Conservation (phyloP, 305 asterid species). For the Ajuga reptans region DNA sequence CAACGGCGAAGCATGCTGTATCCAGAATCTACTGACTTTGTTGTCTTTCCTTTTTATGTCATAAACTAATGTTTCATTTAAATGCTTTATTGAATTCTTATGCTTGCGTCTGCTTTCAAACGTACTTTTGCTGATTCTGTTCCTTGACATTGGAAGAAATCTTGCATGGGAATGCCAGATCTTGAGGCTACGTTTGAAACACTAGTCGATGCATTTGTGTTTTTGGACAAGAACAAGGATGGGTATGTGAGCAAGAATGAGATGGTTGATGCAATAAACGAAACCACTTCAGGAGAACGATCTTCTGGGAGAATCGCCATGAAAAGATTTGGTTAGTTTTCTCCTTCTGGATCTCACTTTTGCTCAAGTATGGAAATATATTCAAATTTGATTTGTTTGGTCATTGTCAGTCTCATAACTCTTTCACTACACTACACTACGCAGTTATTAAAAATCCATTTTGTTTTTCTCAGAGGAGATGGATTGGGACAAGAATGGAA, state of each 20-base stretch:
- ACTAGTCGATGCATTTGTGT: constrained; percentile 67
- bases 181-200: constrained; percentile 72
- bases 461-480: constrained; percentile 55
- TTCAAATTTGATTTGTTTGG: background rate
- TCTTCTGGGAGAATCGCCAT: constrained; percentile 84
- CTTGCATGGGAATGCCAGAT: constrained; percentile 53
- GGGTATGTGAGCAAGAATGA: constrained; percentile 73
- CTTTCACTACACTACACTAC: too few species aligned
- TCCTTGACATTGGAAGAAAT: constrained; percentile 55
- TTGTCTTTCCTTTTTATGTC: background rate
- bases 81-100: background rate
- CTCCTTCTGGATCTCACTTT: background rate
- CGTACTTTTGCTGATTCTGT: constrained; percentile 1
- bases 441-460: too few species aligned
- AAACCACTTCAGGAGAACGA: constrained; percentile 59
- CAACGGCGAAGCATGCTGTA: constrained; percentile 42
- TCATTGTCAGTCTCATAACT: too few species aligned
- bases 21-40: constrained; percentile 23
- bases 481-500: constrained; percentile 94
- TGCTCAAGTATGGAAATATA: background rate
- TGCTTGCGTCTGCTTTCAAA: background rate
- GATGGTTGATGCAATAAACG: constrained; percentile 79
- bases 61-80: background rate
- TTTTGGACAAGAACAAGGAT: constrained; percentile 84
- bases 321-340: constrained; percentile 75